Conservation (phyloP, 2,329 filamentous ascomycete species). For the Bisporella sp. region DNA sequence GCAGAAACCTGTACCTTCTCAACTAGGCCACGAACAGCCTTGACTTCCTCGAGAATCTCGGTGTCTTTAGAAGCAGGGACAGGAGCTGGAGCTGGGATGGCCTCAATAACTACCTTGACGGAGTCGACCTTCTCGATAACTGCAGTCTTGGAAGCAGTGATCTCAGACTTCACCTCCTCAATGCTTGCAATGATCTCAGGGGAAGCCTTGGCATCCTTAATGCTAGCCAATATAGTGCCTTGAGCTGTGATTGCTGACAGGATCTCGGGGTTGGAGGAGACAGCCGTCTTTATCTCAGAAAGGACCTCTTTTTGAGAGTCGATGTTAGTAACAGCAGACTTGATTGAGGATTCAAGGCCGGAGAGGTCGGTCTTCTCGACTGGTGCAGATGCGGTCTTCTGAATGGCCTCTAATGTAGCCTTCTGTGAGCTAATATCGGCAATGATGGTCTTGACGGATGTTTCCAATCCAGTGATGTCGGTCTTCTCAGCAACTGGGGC, state of each 20-base stretch:
- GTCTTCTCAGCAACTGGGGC: slow-evolving; percentile 7
- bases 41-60: slow-evolving; percentile 3
- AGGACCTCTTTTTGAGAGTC: slow-evolving; percentile 5
- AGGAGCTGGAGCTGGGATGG: neutral
- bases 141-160: slow-evolving; percentile 2
- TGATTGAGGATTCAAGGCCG: slow-evolving; percentile 2
- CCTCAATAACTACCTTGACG: slow-evolving; percentile 4
- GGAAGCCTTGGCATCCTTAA: slow-evolving; percentile 4
- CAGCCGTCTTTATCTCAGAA: neutral
- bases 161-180: slow-evolving; percentile 5
- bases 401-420: slow-evolving; percentile 10
- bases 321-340: neutral
- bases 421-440: neutral
- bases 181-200: slow-evolving; percentile 5
- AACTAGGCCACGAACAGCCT: slow-evolving; percentile 2
- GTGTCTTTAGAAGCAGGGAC: slow-evolving; percentile 1
- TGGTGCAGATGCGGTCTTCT: slow-evolving; percentile 9
- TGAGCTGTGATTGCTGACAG: neutral
- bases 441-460: slow-evolving; percentile 4
- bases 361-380: slow-evolving; percentile 11
- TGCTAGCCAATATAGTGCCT: neutral
- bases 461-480: slow-evolving; percentile 11
- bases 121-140: slow-evolving; percentile 3
- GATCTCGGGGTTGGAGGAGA: neutral
- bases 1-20: neutral